Evolutionary conservation across 169 alveolate species (phyloP).

Genomic region (Plasmodium chabaudi): DNA sequence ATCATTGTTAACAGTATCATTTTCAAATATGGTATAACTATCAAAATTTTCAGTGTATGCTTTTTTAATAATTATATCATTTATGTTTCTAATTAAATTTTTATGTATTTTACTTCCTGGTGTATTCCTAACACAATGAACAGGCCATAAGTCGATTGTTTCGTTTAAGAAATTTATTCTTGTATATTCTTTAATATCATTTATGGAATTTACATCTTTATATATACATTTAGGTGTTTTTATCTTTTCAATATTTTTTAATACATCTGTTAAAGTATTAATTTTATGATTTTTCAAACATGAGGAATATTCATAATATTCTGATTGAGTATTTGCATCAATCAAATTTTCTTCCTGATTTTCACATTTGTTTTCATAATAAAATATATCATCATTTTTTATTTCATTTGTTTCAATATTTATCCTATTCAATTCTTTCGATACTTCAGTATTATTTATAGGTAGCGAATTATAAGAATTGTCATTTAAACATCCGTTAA

Average conservation of each 20-base stretch:
- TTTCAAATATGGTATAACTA: constrained; percentile 60
- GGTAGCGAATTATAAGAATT: neutral
- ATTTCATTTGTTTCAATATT: neutral
- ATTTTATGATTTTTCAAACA: constrained; percentile 29
- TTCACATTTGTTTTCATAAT: no score
- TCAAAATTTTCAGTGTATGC: constrained; percentile 35
- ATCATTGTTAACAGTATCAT: constrained; percentile 3
- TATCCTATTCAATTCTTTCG: neutral
- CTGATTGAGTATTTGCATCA: neutral
- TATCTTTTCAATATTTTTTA: constrained; percentile 26
- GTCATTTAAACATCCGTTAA: neutral
- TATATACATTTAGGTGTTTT: constrained; percentile 18
- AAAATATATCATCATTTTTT: neutral
- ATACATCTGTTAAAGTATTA: constrained; percentile 32
- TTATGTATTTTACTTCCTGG: constrained; percentile 51
- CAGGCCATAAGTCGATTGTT: constrained; percentile 67
- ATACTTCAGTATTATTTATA: neutral
- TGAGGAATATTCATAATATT: neutral
- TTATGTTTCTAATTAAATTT: constrained; percentile 38
- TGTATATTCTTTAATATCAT: constrained; percentile 48
- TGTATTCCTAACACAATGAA: constrained; percentile 63
- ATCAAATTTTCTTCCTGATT: neutral
- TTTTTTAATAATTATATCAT: constrained; percentile 61
- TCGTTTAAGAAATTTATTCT: constrained; percentile 42
- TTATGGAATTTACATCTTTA: constrained; percentile 31